Percentiles rank a stretch among this genome's conserved stretches.
Conservation (phyloP, 495 filamentous ascomycete species). For the Aspergillus taichungensis region DNA sequence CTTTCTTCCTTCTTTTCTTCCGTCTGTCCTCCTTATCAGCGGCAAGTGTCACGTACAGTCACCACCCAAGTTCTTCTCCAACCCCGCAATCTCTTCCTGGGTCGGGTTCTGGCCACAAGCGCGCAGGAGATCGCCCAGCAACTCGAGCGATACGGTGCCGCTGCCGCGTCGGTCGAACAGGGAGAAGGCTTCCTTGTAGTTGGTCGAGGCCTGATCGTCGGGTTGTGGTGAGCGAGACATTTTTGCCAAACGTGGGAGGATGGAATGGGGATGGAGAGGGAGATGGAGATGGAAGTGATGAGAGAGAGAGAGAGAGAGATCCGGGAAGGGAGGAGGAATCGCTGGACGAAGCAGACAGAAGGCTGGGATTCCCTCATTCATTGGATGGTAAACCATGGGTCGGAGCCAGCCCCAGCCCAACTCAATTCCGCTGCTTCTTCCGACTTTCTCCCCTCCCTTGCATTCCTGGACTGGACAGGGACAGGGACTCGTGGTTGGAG, state of each 20-base stretch:
- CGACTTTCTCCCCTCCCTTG: no score
- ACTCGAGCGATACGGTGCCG: conserved; percentile 75
- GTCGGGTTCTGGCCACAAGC: conserved; percentile 98
- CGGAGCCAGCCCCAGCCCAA: no score
- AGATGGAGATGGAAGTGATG: background rate
- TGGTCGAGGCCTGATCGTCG: conserved; percentile 78
- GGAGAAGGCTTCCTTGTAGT: conserved; percentile 99
- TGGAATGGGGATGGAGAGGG: conserved; percentile 1
- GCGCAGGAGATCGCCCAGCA: conserved; percentile 85
- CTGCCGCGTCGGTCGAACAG: conserved; percentile 98
- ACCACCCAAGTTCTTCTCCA: conserved; percentile 77
- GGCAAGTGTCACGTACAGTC: conserved; percentile 62
- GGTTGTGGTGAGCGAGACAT: conserved; percentile 19
- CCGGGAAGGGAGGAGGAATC: background rate
- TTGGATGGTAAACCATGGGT: background rate
- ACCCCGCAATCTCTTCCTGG: conserved; percentile 76
- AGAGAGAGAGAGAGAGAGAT: background rate
- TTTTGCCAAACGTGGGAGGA: conserved; percentile 2
- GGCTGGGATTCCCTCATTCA: background rate
- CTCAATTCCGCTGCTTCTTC: no score
- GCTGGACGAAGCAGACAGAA: background rate
- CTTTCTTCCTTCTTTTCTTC: background rate
- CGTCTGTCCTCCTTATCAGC: background rate
- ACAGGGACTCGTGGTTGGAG: no score
- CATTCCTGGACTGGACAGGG: no score